These are phyloP conservation scores for Ceratobasidium sp. DNA, from an alignment of 1,284 basidiomycete species.

Conservation along the genomic window DNA sequence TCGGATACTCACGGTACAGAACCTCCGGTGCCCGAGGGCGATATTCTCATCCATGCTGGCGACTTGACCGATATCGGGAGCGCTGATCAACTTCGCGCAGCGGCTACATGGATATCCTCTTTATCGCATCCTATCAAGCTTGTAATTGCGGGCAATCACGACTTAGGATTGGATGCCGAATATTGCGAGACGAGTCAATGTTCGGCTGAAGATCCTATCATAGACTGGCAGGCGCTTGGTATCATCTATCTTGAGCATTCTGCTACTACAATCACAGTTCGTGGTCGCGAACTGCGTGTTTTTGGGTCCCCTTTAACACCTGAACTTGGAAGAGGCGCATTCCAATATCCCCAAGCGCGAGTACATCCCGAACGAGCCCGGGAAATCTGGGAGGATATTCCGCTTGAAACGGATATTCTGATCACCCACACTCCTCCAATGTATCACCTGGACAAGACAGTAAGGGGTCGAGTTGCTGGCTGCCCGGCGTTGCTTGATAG, in stretches of 20 bases:
- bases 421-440: constrained; percentile 63
- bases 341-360: constrained; percentile 58
- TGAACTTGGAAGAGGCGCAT: constrained; percentile 57
- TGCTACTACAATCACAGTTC: constrained; percentile 53
- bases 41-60: constrained; percentile 64
- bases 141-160: constrained; percentile 64
- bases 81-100: constrained; percentile 55
- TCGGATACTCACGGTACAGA: constrained; percentile 61
- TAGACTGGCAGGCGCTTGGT: constrained; percentile 43
- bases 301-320: constrained; percentile 61
- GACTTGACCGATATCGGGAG: constrained; percentile 60
- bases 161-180: constrained; percentile 53
- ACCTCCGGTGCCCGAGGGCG: constrained; percentile 59
- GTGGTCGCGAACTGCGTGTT: constrained; percentile 55
- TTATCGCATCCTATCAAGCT: constrained; percentile 61
- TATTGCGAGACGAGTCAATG: constrained; percentile 5
- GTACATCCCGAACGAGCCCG: constrained; percentile 46
- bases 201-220: neutral
- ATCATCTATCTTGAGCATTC: constrained; percentile 58
- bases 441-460: constrained; percentile 56
- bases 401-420: constrained; percentile 59
- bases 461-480: constrained; percentile 50
- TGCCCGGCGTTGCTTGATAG: constrained; percentile 58
- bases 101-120: constrained; percentile 55
- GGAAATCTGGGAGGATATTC: constrained; percentile 54